Percentiles rank a stretch among this genome's conserved stretches.
Evolutionary conservation across 306 rosid genomes (phyloP).

Genomic region (Dalbergia cochinchinensis): DNA sequence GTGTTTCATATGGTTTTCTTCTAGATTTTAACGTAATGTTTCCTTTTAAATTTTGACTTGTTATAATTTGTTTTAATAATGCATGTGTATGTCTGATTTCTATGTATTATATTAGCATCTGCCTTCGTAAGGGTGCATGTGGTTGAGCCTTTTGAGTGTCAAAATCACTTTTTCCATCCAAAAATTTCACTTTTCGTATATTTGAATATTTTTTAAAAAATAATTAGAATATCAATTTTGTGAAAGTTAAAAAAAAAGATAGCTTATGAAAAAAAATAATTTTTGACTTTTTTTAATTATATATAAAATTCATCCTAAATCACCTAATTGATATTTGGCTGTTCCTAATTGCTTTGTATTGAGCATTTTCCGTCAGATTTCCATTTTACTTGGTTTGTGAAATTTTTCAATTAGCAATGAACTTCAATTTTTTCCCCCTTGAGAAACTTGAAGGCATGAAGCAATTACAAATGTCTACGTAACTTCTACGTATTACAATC

Average conservation of each 20-base stretch:
- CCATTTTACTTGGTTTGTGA: background rate
- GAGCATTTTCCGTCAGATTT: background rate
- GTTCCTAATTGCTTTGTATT: background rate
- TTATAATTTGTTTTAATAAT: background rate
- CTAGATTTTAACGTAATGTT: conserved; percentile 26
- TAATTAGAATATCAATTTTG: no score
- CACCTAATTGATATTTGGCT: conserved; percentile 8
- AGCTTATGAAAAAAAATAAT: no score
- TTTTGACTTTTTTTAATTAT: no score
- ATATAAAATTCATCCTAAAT: background rate
- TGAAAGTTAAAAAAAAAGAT: no score
- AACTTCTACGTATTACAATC: background rate
- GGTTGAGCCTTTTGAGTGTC: no score
- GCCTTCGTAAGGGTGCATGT: background rate
- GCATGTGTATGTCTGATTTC: conserved; percentile 15
- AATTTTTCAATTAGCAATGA: background rate
- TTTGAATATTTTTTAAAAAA: no score
- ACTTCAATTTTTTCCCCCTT: background rate
- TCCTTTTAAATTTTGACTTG: background rate
- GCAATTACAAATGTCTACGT: background rate
- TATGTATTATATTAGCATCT: background rate
- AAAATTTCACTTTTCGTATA: no score
- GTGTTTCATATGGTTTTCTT: conserved; percentile 7
- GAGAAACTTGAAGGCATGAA: background rate
- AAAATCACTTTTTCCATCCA: no score